A percentile compares a stretch with the other conserved stretches of the same genome.
Evolutionary conservation across 2,329 filamentous ascomycete species (phyloP).

Genomic region (Aureobasidium sp.): DNA sequence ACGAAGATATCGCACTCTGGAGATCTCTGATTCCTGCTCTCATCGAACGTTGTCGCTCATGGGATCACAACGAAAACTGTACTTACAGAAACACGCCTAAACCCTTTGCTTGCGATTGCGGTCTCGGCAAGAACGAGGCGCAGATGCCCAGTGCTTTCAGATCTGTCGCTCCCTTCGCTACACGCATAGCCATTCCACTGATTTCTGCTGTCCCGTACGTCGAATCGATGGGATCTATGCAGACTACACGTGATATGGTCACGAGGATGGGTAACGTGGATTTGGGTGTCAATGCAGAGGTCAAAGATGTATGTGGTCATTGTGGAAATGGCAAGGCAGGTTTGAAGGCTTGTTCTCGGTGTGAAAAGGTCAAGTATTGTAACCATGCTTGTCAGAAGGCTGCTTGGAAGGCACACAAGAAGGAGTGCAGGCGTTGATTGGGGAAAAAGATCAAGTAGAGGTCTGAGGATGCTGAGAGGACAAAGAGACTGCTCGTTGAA

Average conservation of each 20-base stretch:
- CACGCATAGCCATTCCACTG: conserved; percentile 8
- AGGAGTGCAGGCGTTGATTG: conserved; percentile 8
- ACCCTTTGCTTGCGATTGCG: conserved; percentile 30
- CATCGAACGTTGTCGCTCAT: conserved; percentile 34
- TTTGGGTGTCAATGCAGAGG: too few relatives aligned
- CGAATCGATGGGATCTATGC: neutral
- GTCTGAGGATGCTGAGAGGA: too few relatives aligned
- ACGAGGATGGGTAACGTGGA: too few relatives aligned
- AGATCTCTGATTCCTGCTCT: conserved; percentile 28
- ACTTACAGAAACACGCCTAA: conserved; percentile 23
- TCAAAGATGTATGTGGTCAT: neutral
- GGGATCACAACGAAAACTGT: conserved; percentile 32
- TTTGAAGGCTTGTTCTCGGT: conserved; percentile 25
- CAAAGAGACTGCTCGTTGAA: too few relatives aligned
- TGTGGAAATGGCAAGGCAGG: neutral
- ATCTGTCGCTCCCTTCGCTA: neutral
- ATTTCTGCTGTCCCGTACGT: conserved; percentile 11
- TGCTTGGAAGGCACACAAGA: conserved; percentile 32
- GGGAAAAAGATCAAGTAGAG: too few relatives aligned
- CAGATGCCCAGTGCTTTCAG: neutral
- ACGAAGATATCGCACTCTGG: conserved; percentile 29
- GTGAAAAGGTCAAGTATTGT: conserved; percentile 30
- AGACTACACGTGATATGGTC: too few relatives aligned
- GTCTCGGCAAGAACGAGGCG: conserved; percentile 22
- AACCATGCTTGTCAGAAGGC: conserved; percentile 29